Evolutionary conservation across 2,329 filamentous ascomycete genomes (phyloP).

Genomic region (Fusarium nematophilum): DNA sequence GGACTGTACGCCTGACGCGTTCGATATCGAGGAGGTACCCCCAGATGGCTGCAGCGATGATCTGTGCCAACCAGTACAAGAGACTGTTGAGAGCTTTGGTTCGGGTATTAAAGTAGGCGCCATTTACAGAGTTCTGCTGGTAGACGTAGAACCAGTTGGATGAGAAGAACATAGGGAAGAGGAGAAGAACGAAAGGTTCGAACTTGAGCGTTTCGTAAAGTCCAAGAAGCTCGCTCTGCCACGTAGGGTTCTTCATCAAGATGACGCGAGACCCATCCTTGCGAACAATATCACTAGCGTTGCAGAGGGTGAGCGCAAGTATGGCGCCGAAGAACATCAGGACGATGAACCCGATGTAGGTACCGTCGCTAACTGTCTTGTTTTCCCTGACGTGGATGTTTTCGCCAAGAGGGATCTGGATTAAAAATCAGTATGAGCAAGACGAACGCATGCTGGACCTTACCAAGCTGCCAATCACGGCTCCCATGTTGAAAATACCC

Average conservation of each 20-base stretch:
- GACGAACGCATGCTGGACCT: too few species aligned
- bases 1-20: constrained; percentile 69
- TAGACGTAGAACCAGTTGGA: constrained; percentile 89
- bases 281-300: constrained; percentile 79
- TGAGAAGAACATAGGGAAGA: constrained; percentile 86
- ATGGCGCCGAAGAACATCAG: constrained; percentile 79
- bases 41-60: constrained; percentile 79
- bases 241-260: constrained; percentile 90
- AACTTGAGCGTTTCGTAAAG: constrained; percentile 77
- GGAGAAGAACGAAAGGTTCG: constrained; percentile 75
- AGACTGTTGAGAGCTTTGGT: constrained; percentile 79
- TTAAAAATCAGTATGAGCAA: constrained; percentile 58
- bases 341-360: constrained; percentile 90
- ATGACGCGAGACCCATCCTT: constrained; percentile 83
- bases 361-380: constrained; percentile 74
- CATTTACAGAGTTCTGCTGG: constrained; percentile 80
- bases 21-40: constrained; percentile 76
- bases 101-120: constrained; percentile 76
- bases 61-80: constrained; percentile 78
- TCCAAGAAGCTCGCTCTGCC: constrained; percentile 81
- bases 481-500: constrained; percentile 95
- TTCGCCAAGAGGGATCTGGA: constrained; percentile 6
- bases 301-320: constrained; percentile 75
- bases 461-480: constrained; percentile 81
- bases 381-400: constrained; percentile 38